A percentile compares a stretch with the other conserved stretches of the same genome.
Conservation (phyloP, 805 yeast species). For the Saccharomyces eubayanus region DNA sequence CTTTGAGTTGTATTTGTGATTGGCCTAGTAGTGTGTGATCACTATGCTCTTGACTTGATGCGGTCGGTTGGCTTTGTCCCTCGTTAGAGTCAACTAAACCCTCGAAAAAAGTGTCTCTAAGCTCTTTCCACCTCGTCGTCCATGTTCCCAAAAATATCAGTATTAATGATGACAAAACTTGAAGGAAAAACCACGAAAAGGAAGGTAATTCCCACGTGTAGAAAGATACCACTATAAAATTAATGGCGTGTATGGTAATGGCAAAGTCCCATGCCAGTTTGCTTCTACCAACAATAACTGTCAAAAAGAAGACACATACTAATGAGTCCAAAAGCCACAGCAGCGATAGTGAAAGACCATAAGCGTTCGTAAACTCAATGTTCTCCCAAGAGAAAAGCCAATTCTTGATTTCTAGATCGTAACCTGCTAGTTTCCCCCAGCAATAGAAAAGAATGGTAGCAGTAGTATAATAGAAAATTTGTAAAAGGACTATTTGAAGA, state of each 20-base stretch:
- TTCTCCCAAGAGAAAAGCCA: constrained; percentile 80
- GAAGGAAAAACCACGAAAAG: constrained; percentile 79
- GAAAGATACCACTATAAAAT: constrained; percentile 60
- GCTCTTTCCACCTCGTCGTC: constrained; percentile 85
- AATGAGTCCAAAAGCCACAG: constrained; percentile 82
- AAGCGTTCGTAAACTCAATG: constrained; percentile 63
- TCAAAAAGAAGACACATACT: constrained; percentile 74
- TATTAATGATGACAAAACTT: constrained; percentile 54
- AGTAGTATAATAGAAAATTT: constrained; percentile 65
- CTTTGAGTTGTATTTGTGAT: constrained; percentile 10
- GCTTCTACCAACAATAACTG: constrained; percentile 82
- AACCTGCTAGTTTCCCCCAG: constrained; percentile 62
- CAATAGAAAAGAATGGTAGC: constrained; percentile 60
- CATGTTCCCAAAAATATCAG: constrained; percentile 80
- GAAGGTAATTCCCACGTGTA: constrained; percentile 65
- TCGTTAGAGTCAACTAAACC: constrained; percentile 55
- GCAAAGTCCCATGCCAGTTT: constrained; percentile 96
- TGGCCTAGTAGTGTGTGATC: background rate
- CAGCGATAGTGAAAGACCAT: constrained; percentile 65
- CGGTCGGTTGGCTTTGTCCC: background rate
- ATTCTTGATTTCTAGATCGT: constrained; percentile 46
- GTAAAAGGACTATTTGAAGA: constrained; percentile 70
- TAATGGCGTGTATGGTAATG: constrained; percentile 78
- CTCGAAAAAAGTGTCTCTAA: constrained; percentile 83
- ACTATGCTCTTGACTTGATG: background rate